Percentiles rank a stretch among this genome's conserved stretches.
Conservation (phyloP, 768 basidiomycete species). For the Cubamyces lactineus region DNA sequence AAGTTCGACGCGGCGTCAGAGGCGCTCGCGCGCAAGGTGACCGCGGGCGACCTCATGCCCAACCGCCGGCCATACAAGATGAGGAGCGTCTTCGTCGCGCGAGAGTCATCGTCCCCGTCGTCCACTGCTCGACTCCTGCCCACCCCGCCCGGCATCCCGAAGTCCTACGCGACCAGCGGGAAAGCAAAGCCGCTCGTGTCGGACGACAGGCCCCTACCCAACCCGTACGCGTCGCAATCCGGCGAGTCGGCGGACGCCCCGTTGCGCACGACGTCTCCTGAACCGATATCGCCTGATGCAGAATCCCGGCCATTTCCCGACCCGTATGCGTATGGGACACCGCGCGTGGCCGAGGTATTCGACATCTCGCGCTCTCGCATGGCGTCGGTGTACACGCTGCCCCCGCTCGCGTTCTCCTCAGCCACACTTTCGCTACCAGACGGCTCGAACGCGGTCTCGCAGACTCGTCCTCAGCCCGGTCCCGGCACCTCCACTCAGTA, state of each 20-base stretch:
- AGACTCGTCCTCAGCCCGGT: neutral
- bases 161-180: neutral
- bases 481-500: neutral
- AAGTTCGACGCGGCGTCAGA: neutral
- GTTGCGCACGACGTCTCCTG: too few species aligned
- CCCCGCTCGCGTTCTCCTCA: neutral
- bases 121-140: constrained; percentile 1
- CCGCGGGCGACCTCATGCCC: constrained; percentile 4
- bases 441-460: neutral
- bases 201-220: constrained; percentile 6
- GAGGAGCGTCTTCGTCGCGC: neutral
- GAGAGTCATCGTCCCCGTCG: neutral
- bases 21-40: neutral
- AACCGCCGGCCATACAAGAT: constrained; percentile 3
- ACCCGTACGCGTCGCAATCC: neutral
- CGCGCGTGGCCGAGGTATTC: constrained; percentile 3
- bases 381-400: neutral
- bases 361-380: neutral
- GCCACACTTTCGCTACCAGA: neutral
- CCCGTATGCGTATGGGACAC: neutral
- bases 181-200: neutral
- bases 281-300: neutral
- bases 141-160: neutral
- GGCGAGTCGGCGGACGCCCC: too few species aligned
- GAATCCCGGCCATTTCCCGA: neutral